Evolutionary conservation across 2,329 filamentous ascomycete species (phyloP).

Genomic region (Cadophora gregata): DNA sequence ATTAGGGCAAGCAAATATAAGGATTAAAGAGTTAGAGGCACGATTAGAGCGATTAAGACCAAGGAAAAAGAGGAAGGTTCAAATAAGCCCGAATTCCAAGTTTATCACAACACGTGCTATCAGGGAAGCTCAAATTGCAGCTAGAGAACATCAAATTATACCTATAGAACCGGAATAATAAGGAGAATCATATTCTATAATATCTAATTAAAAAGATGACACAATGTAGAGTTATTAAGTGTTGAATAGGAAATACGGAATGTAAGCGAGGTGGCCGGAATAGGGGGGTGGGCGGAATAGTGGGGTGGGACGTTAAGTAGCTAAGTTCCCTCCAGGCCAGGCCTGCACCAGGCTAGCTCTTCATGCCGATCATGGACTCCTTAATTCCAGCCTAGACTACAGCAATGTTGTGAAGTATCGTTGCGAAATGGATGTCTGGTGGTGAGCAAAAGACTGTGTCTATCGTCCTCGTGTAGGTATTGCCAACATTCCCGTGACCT

Average conservation of each 20-base stretch:
- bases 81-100: no score
- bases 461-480: background rate
- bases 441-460: background rate
- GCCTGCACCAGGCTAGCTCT: background rate
- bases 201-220: no score
- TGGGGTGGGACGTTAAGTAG: background rate
- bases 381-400: background rate
- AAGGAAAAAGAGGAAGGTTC: background rate
- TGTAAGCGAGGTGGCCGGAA: no score
- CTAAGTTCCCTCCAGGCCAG: background rate
- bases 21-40: background rate
- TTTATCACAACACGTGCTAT: no score
- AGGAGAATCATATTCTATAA: no score
- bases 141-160: no score
- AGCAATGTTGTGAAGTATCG: background rate
- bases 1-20: background rate
- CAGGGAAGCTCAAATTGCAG: no score
- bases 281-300: no score
- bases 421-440: background rate
- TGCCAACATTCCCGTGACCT: conserved; percentile 13
- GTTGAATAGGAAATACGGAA: no score
- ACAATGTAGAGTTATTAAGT: no score
- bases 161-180: no score
- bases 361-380: conserved; percentile 10
- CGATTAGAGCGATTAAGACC: background rate